phyloP scores from a whole-genome alignment of 805 yeast species.

The Metschnikowia koreensis region DNA sequence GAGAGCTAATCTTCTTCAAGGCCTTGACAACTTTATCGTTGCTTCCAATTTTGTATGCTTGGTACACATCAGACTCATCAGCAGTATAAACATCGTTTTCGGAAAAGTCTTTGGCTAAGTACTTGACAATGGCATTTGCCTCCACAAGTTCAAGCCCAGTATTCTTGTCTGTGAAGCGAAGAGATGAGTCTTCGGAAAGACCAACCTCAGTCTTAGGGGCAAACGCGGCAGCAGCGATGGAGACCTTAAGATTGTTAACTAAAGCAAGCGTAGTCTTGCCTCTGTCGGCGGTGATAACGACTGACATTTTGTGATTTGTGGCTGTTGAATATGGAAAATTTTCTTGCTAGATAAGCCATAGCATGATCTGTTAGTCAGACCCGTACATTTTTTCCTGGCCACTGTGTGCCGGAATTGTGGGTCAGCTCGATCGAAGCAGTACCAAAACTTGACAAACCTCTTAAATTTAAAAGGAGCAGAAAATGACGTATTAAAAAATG shows the following conservation, averaged over 20 bases:
- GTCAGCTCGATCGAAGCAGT: too few species aligned
- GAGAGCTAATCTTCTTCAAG: constrained; percentile 12
- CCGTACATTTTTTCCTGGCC: constrained; percentile 2
- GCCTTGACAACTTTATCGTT: constrained; percentile 22
- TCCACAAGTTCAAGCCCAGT: constrained; percentile 52
- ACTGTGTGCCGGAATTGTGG: not conserved
- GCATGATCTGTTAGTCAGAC: constrained; percentile 7
- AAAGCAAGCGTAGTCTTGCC: constrained; percentile 21
- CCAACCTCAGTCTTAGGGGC: constrained; percentile 17
- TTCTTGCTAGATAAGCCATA: not conserved
- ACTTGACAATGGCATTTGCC: constrained; percentile 69
- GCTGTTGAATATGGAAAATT: not conserved
- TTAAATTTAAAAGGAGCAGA: too few species aligned
- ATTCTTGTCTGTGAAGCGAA: constrained; percentile 34
- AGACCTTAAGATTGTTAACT: constrained; percentile 25
- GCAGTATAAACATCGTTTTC: constrained; percentile 30
- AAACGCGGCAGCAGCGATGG: constrained; percentile 23
- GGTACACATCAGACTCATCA: constrained; percentile 47
- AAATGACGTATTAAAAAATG: too few species aligned
- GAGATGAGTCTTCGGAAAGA: constrained; percentile 23
- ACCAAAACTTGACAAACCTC: too few species aligned
- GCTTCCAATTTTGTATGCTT: constrained; percentile 36
- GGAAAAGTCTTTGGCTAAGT: constrained; percentile 50
- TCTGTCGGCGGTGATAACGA: constrained; percentile 17
- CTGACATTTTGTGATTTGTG: constrained; percentile 11